These are phyloP conservation scores for Lithohypha guttulata DNA, from an alignment of 2,329 filamentous ascomycete species.

Conservation along the genomic window DNA sequence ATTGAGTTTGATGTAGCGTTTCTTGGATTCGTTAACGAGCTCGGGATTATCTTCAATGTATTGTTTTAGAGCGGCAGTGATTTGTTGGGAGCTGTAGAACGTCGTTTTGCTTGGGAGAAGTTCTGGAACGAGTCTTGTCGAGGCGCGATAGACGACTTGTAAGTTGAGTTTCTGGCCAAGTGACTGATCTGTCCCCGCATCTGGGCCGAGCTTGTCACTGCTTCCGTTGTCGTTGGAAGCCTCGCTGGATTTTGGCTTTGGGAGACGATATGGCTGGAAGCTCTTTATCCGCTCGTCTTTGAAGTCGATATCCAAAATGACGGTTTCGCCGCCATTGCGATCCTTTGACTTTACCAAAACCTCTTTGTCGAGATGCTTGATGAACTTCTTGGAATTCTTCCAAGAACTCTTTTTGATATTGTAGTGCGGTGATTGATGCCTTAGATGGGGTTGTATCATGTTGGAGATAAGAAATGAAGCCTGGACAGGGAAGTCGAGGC, in stretches of 20 bases:
- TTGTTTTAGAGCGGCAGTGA: slow-evolving; percentile 45
- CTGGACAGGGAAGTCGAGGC: slow-evolving; percentile 51
- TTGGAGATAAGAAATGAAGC: slow-evolving; percentile 53
- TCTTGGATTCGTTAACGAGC: slow-evolving; percentile 23
- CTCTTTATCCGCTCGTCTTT: slow-evolving; percentile 42
- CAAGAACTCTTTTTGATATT: slow-evolving; percentile 61
- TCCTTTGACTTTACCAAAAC: slow-evolving; percentile 55
- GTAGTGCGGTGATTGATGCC: slow-evolving; percentile 47
- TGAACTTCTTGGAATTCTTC: slow-evolving; percentile 61
- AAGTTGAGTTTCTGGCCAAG: slow-evolving; percentile 36
- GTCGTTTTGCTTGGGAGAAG: slow-evolving; percentile 42
- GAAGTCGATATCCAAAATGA: slow-evolving; percentile 58
- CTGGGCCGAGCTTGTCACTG: slow-evolving; percentile 25
- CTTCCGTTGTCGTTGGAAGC: slow-evolving; percentile 28
- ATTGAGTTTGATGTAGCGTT: slow-evolving; percentile 51
- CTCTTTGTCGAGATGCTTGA: slow-evolving; percentile 56
- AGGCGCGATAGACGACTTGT: slow-evolving; percentile 46
- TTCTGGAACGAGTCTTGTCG: slow-evolving; percentile 46
- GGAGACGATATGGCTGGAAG: slow-evolving; percentile 53
- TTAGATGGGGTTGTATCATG: slow-evolving; percentile 56
- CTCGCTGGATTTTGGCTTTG: slow-evolving; percentile 44
- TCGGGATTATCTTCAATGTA: slow-evolving; percentile 38
- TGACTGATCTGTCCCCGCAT: slow-evolving; percentile 28
- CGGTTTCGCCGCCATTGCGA: slow-evolving; percentile 51
- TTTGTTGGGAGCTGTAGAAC: slow-evolving; percentile 50